phyloP scores from a whole-genome alignment of 257 asterid genomes.

The Prunella vulgaris region DNA sequence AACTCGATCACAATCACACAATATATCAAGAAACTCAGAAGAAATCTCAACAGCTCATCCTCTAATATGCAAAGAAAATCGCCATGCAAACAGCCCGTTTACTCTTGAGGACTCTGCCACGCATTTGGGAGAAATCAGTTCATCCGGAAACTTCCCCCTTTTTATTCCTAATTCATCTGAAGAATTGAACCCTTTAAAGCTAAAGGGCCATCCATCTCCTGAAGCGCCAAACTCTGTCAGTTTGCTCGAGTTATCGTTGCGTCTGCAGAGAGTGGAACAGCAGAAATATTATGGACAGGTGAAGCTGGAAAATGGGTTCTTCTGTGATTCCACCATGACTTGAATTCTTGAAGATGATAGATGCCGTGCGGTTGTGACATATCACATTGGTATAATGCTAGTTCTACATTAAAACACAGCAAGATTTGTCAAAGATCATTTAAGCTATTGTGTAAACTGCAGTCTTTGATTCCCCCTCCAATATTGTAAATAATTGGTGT shows the following conservation, averaged over 20 bases:
- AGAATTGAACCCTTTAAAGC: no score
- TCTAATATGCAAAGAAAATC: conserved; percentile 9
- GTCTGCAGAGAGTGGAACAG: conserved; percentile 56
- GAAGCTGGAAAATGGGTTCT: conserved; percentile 37
- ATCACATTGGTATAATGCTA: neutral
- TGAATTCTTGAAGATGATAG: neutral
- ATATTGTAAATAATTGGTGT: neutral
- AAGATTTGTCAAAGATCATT: neutral
- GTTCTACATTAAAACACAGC: neutral
- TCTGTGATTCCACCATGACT: conserved; percentile 21
- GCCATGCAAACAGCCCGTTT: conserved; percentile 2
- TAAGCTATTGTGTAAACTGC: neutral
- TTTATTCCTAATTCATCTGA: neutral
- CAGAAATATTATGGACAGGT: conserved; percentile 38
- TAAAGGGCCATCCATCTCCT: conserved; percentile 6
- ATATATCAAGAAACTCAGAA: conserved; percentile 22
- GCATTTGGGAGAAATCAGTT: neutral
- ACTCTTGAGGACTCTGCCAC: conserved; percentile 14
- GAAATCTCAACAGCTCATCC: conserved; percentile 18
- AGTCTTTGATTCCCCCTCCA: neutral
- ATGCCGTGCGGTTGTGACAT: neutral
- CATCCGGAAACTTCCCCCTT: neutral
- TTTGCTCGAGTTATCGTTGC: conserved; percentile 53
- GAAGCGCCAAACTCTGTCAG: conserved; percentile 32
- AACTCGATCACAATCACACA: conserved; percentile 29